Evolutionary conservation across 164 flowering plant species (phyloP), one percentile per base, ranked within the genome.

Genomic region (Akebia trifoliata): DNA sequence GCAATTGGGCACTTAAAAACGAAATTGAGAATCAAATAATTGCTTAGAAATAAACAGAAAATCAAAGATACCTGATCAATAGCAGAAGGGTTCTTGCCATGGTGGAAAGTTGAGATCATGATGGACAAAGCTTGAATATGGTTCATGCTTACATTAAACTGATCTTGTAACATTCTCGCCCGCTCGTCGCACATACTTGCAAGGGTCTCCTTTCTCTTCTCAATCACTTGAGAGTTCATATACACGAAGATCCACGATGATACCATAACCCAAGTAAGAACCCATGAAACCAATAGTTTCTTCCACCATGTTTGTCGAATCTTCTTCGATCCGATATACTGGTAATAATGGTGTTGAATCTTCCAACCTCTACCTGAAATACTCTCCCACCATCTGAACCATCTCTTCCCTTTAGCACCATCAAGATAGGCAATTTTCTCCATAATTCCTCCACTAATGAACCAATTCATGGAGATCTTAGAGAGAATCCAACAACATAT

Each of bases 121-220:
- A 87, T 82, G 42, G 99, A 78, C 80, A 93, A 78, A 25, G 99
- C 97, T 55, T 86, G 97, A 20, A 87, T 63, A 72, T 90, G 97
- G 50, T 87, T 90, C 97, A 90, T 81, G 62, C 97, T 90, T 26
- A 87, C 94, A 74, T 87, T 90, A 51, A 87, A 90, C 81, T 86
- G 94, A 69, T 90, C 97, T 65, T 90, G 95, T 54, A 90, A 60
- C 95, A 90, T 87, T 61, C 95, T 76, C 22, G 97, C 88, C 50
- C 97, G 73, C 76, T 90, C 95, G 60, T 90, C 97, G 64, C 97
- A 90, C 97, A 92, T 89, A 58, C 84, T 86, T 2, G 78, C 77
- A 25, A 93, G 80, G 1, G 78, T 70, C 49, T 90, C 98, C 67
- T 79, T 85, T 80, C 97, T 80, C 78, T 74, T 89, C 59, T 86